Conservation (phyloP, 2,329 filamentous ascomycete species). For the Daldinia sp. region DNA sequence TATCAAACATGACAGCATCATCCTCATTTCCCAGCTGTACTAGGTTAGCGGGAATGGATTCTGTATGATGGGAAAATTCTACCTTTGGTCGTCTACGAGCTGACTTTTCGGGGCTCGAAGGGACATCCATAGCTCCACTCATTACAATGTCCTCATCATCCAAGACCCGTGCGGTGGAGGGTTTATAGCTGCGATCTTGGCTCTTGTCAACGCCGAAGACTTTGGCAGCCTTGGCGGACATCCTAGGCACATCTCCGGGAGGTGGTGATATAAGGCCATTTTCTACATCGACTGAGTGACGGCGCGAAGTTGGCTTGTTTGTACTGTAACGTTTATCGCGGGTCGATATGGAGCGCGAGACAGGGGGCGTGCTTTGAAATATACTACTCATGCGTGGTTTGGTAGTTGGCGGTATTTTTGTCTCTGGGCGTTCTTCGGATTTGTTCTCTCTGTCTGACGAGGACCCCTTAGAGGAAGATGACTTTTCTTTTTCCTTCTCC, state of each 20-base stretch:
- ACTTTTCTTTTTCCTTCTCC: constrained; percentile 64
- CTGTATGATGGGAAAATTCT: constrained; percentile 46
- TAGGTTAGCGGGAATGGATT: constrained; percentile 28
- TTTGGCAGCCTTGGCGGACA: constrained; percentile 80
- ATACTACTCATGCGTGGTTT: constrained; percentile 69
- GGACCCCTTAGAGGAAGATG: constrained; percentile 68
- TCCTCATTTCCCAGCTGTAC: constrained; percentile 49
- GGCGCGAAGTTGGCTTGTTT: constrained; percentile 68
- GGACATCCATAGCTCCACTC: constrained; percentile 52
- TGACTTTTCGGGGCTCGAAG: constrained; percentile 56
- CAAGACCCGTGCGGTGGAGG: constrained; percentile 51
- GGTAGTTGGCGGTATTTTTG: constrained; percentile 58
- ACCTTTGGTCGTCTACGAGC: constrained; percentile 57
- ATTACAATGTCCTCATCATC: constrained; percentile 61
- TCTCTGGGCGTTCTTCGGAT: constrained; percentile 46
- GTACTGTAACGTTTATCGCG: constrained; percentile 68
- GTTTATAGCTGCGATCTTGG: constrained; percentile 56
- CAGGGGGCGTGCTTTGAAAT: constrained; percentile 72
- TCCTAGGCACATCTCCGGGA: constrained; percentile 70
- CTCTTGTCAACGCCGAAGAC: constrained; percentile 68
- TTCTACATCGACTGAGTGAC: constrained; percentile 71
- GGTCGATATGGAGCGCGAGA: constrained; percentile 74
- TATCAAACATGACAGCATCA: constrained; percentile 67
- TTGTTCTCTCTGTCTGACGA: constrained; percentile 67
- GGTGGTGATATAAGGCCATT: constrained; percentile 75